Conservation (phyloP, 225 moss, liverwort and hornwort species). For the Thuidium tamariscinum region DNA sequence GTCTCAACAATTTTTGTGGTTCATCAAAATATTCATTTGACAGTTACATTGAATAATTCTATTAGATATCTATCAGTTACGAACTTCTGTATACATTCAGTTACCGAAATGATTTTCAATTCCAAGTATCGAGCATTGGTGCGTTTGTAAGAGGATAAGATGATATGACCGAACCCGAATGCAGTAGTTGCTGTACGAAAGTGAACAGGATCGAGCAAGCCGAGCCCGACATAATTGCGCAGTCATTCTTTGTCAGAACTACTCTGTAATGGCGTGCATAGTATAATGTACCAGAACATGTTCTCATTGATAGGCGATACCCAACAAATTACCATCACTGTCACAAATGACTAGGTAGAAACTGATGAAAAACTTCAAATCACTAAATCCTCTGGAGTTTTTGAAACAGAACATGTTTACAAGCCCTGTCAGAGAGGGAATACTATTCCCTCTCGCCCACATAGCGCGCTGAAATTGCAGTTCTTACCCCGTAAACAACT, state of each 20-base stretch:
- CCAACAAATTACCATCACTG: fast-evolving
- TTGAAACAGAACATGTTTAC: no score
- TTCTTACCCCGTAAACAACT: no score
- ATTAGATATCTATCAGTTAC: no score
- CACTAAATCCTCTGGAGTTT: no score
- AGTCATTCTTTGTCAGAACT: fast-evolving
- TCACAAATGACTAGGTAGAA: fast-evolving
- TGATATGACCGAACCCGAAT: fast-evolving
- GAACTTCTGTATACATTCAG: fast-evolving
- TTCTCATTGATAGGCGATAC: fast-evolving
- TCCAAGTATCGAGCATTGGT: fast-evolving
- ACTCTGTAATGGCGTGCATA: neutral
- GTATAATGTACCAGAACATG: fast-evolving
- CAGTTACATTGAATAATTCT: no score
- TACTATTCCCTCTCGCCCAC: no score
- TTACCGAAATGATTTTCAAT: no score
- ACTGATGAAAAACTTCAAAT: neutral
- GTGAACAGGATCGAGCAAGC: fast-evolving
- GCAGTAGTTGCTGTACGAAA: no score
- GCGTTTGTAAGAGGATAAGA: neutral
- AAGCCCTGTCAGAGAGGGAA: no score
- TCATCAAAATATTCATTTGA: neutral
- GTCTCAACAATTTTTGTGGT: neutral
- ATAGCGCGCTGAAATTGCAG: no score
- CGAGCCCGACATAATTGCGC: neutral